These are phyloP conservation scores for Rhodotorula sp. DNA, from an alignment of 1,284 basidiomycete genomes.

Conservation along the genomic window DNA sequence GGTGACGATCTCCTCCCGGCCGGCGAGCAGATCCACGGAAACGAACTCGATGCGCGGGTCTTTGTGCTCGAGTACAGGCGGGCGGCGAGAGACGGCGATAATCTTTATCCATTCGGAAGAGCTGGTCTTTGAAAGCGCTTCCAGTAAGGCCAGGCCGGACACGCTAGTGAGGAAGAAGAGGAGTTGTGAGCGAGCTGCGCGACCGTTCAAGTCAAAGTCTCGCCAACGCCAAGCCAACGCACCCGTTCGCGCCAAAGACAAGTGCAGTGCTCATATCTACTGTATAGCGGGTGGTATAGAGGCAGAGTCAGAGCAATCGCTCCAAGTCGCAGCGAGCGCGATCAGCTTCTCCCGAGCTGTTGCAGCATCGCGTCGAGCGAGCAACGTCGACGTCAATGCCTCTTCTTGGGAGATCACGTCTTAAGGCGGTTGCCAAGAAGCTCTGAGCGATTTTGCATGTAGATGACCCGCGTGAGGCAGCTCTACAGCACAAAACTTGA, in stretches of 20 bases:
- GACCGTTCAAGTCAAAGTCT: neutral
- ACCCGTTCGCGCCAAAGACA: slow-evolving; percentile 9
- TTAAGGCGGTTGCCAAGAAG: no score
- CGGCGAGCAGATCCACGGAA: neutral
- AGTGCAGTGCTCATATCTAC: slow-evolving; percentile 2
- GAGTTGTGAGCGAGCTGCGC: neutral
- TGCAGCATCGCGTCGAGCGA: no score
- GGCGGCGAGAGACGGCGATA: slow-evolving; percentile 6
- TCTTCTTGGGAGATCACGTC: no score
- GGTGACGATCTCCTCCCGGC: neutral
- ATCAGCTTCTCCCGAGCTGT: no score
- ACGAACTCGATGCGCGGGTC: slow-evolving; percentile 4
- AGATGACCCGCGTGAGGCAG: no score
- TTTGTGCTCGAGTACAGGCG: slow-evolving; percentile 6
- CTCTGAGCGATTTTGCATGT: no score
- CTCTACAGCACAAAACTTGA: no score
- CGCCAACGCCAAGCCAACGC: no score
- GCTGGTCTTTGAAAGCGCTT: neutral
- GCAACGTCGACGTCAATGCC: no score
- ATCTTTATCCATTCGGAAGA: slow-evolving; percentile 6
- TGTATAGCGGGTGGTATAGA: neutral
- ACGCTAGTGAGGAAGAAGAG: neutral
- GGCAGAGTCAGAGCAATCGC: neutral
- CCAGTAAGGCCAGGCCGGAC: slow-evolving; percentile 4
- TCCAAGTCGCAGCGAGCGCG: no score